A percentile compares a stretch with the other conserved stretches of the same genome.
These are phyloP conservation scores for Phalaenopsis hybrid DNA, from an alignment of 116 monocot genomes.

Conservation along the genomic window DNA sequence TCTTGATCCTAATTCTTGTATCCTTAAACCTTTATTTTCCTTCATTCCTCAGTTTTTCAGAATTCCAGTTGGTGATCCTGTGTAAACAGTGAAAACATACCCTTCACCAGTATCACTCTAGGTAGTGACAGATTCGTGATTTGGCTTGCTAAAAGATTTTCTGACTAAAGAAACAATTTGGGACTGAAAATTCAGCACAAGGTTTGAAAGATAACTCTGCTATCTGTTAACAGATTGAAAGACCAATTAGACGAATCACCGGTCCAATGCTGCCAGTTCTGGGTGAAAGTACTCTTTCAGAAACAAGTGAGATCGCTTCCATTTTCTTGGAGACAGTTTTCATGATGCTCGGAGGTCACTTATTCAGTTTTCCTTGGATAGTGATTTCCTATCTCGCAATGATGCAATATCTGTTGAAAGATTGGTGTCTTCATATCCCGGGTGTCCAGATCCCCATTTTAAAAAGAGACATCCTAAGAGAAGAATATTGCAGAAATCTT, in stretches of 20 bases:
- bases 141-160: constrained; percentile 78
- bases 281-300: constrained; percentile 55
- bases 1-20: too few species aligned
- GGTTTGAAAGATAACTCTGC: constrained; percentile 18
- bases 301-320: constrained; percentile 56
- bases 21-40: too few species aligned
- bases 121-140: constrained; percentile 91
- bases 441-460: constrained; percentile 95
- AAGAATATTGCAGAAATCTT: constrained; percentile 58
- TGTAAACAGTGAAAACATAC: too few species aligned
- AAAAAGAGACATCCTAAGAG: constrained; percentile 88
- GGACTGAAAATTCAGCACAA: constrained; percentile 85
- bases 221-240: neutral
- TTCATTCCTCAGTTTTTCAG: too few species aligned
- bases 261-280: constrained; percentile 73
- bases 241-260: constrained; percentile 17
- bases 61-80: too few species aligned
- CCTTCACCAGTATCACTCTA: constrained; percentile 15
- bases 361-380: constrained; percentile 26
- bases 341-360: neutral
- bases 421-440: constrained; percentile 66
- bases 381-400: constrained; percentile 83
- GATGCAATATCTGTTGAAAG: constrained; percentile 67
- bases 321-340: neutral
- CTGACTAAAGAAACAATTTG: constrained; percentile 51